A percentile compares a stretch with the other conserved stretches of the same genome.
Conservation (phyloP, 2,329 filamentous ascomycete species). For the Emmonsiellopsis sp. region DNA sequence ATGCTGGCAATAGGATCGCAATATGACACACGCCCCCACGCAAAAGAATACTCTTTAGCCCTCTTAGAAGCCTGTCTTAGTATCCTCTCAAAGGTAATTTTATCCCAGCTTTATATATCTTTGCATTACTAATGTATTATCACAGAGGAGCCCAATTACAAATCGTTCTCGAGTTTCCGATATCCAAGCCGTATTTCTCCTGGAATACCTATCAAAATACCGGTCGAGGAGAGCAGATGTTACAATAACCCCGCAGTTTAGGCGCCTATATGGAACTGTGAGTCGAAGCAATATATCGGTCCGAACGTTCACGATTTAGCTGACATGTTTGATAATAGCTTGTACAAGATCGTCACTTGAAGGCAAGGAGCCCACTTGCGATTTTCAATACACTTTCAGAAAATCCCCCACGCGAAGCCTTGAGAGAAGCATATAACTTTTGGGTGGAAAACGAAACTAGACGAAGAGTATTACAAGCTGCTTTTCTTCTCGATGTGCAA, state of each 20-base stretch:
- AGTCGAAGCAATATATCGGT: slow-evolving; percentile 7
- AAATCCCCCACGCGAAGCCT: slow-evolving; percentile 16
- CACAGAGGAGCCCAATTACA: slow-evolving; percentile 21
- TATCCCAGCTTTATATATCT: not conserved
- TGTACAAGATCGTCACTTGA: slow-evolving; percentile 20
- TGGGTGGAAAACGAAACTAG: slow-evolving; percentile 28
- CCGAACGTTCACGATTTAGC: not conserved
- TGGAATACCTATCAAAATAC: slow-evolving; percentile 26
- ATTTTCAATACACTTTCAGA: slow-evolving; percentile 20
- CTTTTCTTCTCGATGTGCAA: slow-evolving; percentile 25
- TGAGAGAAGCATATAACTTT: slow-evolving; percentile 23
- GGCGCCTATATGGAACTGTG: slow-evolving; percentile 25
- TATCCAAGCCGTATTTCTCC: slow-evolving; percentile 27
- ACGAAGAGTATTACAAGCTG: slow-evolving; percentile 25
- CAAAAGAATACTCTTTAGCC: slow-evolving; percentile 24
- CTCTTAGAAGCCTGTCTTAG: slow-evolving; percentile 26
- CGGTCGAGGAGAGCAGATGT: slow-evolving; percentile 24
- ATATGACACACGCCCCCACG: slow-evolving; percentile 24
- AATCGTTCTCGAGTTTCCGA: slow-evolving; percentile 25
- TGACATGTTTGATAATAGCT: slow-evolving; percentile 13
- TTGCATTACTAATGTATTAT: not conserved
- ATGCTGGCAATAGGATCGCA: slow-evolving; percentile 30
- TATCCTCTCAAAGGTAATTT: slow-evolving; percentile 19
- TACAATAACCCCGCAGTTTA: slow-evolving; percentile 25
- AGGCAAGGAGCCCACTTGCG: slow-evolving; percentile 22